Evolutionary conservation across 2,329 filamentous ascomycete genomes (phyloP), one percentile per base, ranked within the genome.

Genomic region (Ophiostoma himal-ulmi): DNA sequence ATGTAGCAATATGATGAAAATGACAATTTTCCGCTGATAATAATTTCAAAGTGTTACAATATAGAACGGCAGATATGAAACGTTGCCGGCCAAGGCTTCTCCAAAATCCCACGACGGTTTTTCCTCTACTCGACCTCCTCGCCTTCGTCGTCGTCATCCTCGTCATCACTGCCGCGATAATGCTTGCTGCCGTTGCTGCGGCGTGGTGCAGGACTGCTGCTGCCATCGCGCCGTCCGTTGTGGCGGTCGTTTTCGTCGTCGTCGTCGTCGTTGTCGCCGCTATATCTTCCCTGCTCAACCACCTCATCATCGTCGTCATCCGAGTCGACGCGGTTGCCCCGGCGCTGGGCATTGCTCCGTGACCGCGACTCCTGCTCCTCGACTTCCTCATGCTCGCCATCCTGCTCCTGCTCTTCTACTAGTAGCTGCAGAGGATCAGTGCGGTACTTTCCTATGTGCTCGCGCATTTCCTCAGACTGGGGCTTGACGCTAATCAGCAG

Each of bases 401-500:
- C 71, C 36, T 6, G 76, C 75, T 34, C 77, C 77, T 78, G 77
- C 14, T 77, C 78, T 22, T 79, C 79, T 36, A 82, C 80, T 26
- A 82, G 77, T 73, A 80, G 82, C 26, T 83, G 83, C 37, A 85
- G 82, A 3, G 86, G 86, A 72, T 86, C 79, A 30, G 81, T 80
- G 76, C 82, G 83, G 79, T 84, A 89, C 68, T 80, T 76, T 70
- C 81, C 81, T 78, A 88, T 84, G 72, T 83, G 80, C n/a, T 80
- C 79, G 64, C 78, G 79, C 76, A 86, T 82, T 17, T 84, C 82
- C 65, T 87, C 85, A 39, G 80, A 81, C 8, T 86, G 86, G 60
- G 88, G 85, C 41, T 83, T 80, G 17, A 89, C 80, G 10, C 80
- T 81, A 34, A 88, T 79, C 68, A 87, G 83, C 67, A 88, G 79